A percentile compares a stretch with the other conserved stretches of the same genome.
Conservation (phyloP, 129 eudicot species). For the Saussurea involucrata region DNA sequence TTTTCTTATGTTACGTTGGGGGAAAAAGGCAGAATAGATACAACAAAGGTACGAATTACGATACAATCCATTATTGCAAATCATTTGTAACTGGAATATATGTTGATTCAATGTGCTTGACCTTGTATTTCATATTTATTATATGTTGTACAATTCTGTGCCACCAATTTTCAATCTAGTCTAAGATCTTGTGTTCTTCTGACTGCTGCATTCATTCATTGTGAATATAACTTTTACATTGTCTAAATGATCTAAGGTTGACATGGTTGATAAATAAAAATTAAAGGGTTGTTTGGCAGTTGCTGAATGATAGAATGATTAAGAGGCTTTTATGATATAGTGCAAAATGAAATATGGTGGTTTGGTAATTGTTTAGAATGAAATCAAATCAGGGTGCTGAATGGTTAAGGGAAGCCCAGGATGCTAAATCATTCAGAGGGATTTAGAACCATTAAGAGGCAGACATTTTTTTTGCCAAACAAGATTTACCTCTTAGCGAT, state of each 20-base stretch:
- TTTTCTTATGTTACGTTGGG: conserved; percentile 30
- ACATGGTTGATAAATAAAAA: background rate
- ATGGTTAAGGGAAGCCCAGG: no score
- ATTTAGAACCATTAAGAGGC: no score
- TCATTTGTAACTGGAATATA: conserved; percentile 37
- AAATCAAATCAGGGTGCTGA: no score
- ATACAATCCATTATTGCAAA: conserved; percentile 22
- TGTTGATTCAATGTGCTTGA: conserved; percentile 22
- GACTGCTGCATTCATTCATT: background rate
- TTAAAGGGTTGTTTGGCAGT: no score
- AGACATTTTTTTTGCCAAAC: no score
- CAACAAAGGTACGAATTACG: conserved; percentile 31
- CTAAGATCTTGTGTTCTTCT: background rate
- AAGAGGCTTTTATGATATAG: no score
- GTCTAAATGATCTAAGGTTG: background rate
- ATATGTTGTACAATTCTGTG: conserved; percentile 10
- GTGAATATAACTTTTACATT: background rate
- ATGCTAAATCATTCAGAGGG: no score
- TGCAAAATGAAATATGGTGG: no score
- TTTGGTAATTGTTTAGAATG: no score
- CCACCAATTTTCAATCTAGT: conserved; percentile 1
- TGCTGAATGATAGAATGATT: no score
- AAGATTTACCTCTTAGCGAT: no score
- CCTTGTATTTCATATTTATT: conserved; percentile 19
- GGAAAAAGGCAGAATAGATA: conserved; percentile 25